Percentiles rank a stretch among this genome's conserved stretches.
phyloP scores from a whole-genome alignment of 2,329 filamentous ascomycete genomes.

The Tolypocladium amazonense region DNA sequence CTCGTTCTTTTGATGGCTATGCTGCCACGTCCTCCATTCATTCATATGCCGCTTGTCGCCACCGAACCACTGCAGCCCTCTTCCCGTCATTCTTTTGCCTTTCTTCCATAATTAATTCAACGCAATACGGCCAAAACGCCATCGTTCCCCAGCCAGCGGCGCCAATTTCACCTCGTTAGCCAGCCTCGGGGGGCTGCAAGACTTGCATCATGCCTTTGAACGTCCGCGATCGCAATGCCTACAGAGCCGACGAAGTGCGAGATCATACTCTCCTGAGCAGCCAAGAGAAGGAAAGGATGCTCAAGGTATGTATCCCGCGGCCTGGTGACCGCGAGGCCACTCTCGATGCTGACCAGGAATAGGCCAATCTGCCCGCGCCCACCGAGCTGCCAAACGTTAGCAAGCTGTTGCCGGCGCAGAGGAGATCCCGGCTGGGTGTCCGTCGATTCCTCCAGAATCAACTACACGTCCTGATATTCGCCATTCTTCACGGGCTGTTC shows the following conservation, averaged over 20 bases:
- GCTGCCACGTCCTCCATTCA: constrained; percentile 1
- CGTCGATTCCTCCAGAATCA: constrained; percentile 51
- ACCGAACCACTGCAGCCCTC: not conserved
- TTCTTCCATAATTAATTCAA: not conserved
- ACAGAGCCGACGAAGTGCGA: constrained; percentile 26
- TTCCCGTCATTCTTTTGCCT: not conserved
- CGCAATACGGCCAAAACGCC: not conserved
- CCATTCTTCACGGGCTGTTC: constrained; percentile 69
- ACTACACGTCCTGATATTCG: constrained; percentile 57
- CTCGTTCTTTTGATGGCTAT: not conserved
- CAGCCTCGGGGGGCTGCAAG: constrained; percentile 17
- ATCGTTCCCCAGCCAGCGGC: not conserved
- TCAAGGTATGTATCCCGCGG: constrained; percentile 16
- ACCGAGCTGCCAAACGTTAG: constrained; percentile 19
- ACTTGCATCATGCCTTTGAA: constrained; percentile 22
- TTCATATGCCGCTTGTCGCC: not conserved
- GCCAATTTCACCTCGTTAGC: constrained; percentile 5
- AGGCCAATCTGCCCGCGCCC: constrained; percentile 25
- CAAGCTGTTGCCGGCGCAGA: constrained; percentile 14
- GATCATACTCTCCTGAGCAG: constrained; percentile 23
- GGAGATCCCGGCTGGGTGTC: constrained; percentile 40
- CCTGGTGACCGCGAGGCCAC: not conserved
- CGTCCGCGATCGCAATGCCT: constrained; percentile 24
- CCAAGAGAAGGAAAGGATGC: constrained; percentile 24
- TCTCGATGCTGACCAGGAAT: constrained; percentile 9